Base-by-base conservation (phyloP, 495 filamentous ascomycete species). In the Sabuloglossum arenarium region DNA sequence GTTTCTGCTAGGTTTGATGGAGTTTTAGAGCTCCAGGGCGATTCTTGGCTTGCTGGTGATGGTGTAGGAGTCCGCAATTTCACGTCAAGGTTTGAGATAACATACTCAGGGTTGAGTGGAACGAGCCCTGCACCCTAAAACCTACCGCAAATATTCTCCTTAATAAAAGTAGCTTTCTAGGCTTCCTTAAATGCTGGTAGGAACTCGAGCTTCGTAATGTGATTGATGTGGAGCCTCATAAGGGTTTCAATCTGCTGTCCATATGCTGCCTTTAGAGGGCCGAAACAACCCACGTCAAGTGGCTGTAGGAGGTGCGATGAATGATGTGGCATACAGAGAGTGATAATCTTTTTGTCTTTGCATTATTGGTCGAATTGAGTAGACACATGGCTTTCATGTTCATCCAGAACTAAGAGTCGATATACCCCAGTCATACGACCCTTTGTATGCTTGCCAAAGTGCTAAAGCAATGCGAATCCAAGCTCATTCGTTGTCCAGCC, bases 331-430 rank as follows among this genome's bases (percentile, higher is more conserved):
- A 62, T 63, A 54, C 47, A 66, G 31, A 67, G 59, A 10, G 61
- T 62, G 31, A 61, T 51, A 55, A 66, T 67, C 24, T 66, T 63
- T 52, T 65, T 49, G 21, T 61, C 31, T 34, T 57, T 58, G 53
- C 58, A 67, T 39, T 56, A 62, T 10, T 37, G 51, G n/a, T 67
- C 30, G 47, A 68, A 67, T 32, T 65, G 30, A 29, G 47, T 27
- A 6, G 61, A 61, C 28, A 53, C 30, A 57, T 51, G n/a, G n/a
- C 47, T 51, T 8, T 51, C 19, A 16, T 51, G 47, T 2, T 16
- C n/a, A 51, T 69, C 61, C 11, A 69, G 23, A 47, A 70, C 65
- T 10, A 70, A 59, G 0, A 71, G 56, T 24, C 66, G 30, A 45
- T 63, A 58, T 53, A 47, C 32, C 21, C 61, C 57, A 19, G 55